These are phyloP conservation scores for Phytophthora pini DNA, from an alignment of 352 stramenopile species.

Conservation along the genomic window DNA sequence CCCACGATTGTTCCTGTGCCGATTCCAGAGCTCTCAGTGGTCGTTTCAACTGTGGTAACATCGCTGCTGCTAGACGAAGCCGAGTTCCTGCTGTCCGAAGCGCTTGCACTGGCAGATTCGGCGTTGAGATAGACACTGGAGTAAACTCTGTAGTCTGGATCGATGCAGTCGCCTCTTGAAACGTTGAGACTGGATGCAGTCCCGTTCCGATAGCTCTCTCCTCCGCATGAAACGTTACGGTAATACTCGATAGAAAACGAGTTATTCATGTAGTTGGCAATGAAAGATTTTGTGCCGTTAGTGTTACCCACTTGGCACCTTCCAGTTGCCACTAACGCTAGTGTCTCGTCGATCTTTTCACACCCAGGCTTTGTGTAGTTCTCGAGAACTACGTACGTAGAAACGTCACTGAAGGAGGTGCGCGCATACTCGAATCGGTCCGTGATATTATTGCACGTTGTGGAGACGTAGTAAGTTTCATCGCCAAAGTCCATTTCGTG, in stretches of 20 bases:
- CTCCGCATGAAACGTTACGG: not conserved
- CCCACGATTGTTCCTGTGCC: slow-evolving; percentile 9
- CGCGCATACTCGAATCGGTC: slow-evolving; percentile 5
- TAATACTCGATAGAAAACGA: not conserved
- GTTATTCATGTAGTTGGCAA: not conserved
- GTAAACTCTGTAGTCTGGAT: not conserved
- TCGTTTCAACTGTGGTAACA: too few relatives aligned
- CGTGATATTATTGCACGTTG: not conserved
- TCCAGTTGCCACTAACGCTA: not conserved
- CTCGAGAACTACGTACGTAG: not conserved
- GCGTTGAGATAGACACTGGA: not conserved
- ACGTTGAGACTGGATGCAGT: not conserved
- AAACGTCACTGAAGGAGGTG: not conserved
- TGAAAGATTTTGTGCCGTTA: not conserved
- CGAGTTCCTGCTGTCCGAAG: not conserved
- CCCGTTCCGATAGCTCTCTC: not conserved
- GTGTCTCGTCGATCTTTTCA: not conserved
- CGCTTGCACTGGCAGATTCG: not conserved
- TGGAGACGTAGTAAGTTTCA: not conserved
- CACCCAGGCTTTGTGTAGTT: not conserved
- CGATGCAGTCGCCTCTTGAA: not conserved
- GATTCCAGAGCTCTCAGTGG: not conserved
- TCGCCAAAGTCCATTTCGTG: not conserved
- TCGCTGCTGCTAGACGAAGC: too few relatives aligned
- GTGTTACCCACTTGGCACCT: not conserved